Conservation (phyloP, 2,329 filamentous ascomycete species). For the Parascedosporium putredinis region DNA sequence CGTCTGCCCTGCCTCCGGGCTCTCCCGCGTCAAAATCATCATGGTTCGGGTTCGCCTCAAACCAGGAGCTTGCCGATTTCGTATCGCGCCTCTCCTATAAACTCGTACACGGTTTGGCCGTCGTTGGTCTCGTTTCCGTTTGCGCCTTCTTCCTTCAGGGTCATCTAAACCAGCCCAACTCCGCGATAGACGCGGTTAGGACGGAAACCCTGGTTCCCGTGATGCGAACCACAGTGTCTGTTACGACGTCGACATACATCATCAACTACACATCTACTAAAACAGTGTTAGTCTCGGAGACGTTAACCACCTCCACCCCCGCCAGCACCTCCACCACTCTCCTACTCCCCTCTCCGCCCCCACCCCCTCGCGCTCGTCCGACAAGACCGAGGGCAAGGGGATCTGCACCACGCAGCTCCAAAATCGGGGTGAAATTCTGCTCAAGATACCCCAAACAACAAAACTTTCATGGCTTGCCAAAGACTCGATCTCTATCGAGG, state of each 20-base stretch:
- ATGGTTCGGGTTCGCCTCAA: not conserved
- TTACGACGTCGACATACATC: slow-evolving; percentile 21
- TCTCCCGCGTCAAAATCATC: not conserved
- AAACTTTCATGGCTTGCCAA: slow-evolving; percentile 46
- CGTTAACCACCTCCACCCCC: slow-evolving; percentile 1
- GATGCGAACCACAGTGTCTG: not conserved
- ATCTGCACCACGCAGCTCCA: slow-evolving; percentile 36
- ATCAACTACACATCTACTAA: slow-evolving; percentile 27
- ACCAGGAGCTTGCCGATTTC: not conserved
- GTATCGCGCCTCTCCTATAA: not conserved
- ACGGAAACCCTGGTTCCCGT: not conserved
- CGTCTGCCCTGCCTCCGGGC: slow-evolving; percentile 17
- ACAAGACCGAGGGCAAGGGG: slow-evolving; percentile 15
- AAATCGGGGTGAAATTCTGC: slow-evolving; percentile 39
- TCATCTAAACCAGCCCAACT: not conserved
- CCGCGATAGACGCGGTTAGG: not conserved
- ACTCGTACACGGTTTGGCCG: not conserved
- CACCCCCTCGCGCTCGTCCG: not conserved
- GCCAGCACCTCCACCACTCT: not conserved
- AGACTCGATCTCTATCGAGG: slow-evolving; percentile 45
- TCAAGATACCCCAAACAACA: slow-evolving; percentile 39
- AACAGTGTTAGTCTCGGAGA: slow-evolving; percentile 19
- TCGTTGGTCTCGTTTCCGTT: not conserved
- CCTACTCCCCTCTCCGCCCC: slow-evolving; percentile 4
- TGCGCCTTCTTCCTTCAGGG: not conserved